phyloP scores from a whole-genome alignment of 495 filamentous ascomycete genomes.

The Polyplosphaeria fusca region DNA sequence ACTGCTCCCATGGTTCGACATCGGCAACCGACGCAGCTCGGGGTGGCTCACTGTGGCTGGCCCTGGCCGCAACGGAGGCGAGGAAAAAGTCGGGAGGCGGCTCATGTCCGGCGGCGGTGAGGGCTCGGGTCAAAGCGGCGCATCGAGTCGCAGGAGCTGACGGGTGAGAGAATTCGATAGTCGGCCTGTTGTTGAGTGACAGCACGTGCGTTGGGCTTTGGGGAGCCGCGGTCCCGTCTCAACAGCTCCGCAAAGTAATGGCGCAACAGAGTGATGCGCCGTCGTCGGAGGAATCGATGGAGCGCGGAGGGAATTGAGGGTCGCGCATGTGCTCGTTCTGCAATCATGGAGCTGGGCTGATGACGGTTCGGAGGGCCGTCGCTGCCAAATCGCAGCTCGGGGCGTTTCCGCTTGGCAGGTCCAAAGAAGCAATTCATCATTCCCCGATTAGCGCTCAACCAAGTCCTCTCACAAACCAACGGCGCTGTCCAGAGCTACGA shows the following conservation, averaged over 20 bases:
- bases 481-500: slow-evolving; percentile 10
- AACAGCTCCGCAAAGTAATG: slow-evolving; percentile 3
- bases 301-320: no score
- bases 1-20: no score
- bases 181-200: slow-evolving; percentile 7
- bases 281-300: no score
- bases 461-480: not conserved
- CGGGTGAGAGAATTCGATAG: not conserved
- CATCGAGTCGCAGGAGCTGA: not conserved
- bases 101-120: slow-evolving; percentile 22
- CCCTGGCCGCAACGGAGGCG: no score
- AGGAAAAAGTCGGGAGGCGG: not conserved
- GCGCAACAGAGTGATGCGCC: not conserved
- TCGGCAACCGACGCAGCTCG: no score
- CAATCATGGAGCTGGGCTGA: no score
- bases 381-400: no score
- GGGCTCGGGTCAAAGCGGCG: not conserved
- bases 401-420: slow-evolving; percentile 17
- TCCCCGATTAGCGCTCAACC: slow-evolving; percentile 26
- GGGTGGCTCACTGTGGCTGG: no score
- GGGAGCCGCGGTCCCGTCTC: slow-evolving; percentile 17
- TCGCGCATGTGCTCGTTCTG: no score
- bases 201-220: slow-evolving; percentile 9
- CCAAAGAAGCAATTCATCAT: slow-evolving; percentile 23
- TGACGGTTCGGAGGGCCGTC: no score